Evolutionary conservation across 2,329 filamentous ascomycete species (phyloP).

Genomic region (Colletotrichum nymphaeae): DNA sequence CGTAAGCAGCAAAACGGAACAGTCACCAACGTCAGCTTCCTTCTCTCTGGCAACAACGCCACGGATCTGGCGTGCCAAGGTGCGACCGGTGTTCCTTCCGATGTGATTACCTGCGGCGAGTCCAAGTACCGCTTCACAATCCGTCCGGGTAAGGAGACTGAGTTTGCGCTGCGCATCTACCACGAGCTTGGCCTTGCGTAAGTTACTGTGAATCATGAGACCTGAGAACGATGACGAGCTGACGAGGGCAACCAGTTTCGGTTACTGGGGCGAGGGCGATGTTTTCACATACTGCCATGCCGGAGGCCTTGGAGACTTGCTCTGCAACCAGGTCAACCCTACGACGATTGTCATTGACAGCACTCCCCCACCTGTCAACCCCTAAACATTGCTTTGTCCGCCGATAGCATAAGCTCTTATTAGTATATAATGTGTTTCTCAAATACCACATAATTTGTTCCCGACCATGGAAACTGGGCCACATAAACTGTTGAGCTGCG

Average conservation of each 20-base stretch:
- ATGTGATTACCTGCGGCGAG: conserved; percentile 41
- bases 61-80: conserved; percentile 33
- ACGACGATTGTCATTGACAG: conserved; percentile 38
- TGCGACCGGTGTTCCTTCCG: conserved; percentile 36
- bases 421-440: too few relatives aligned
- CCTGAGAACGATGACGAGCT: neutral
- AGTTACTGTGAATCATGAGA: conserved; percentile 26
- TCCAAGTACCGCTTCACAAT: conserved; percentile 45
- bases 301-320: conserved; percentile 35
- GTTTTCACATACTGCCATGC: conserved; percentile 39
- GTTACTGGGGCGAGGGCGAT: conserved; percentile 37
- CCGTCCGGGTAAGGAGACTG: conserved; percentile 27
- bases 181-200: conserved; percentile 39
- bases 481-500: too few relatives aligned
- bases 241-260: conserved; percentile 23
- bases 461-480: too few relatives aligned
- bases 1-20: conserved; percentile 37
- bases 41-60: conserved; percentile 38
- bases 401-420: too few relatives aligned
- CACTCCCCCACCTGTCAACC: conserved; percentile 9
- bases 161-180: conserved; percentile 40
- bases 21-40: conserved; percentile 38
- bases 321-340: conserved; percentile 37
- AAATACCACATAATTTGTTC: neutral
- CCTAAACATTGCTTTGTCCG: neutral